A percentile compares a stretch with the other conserved stretches of the same genome.
Conservation (phyloP, 768 basidiomycete genomes). For the Boletus tomentosulus region DNA sequence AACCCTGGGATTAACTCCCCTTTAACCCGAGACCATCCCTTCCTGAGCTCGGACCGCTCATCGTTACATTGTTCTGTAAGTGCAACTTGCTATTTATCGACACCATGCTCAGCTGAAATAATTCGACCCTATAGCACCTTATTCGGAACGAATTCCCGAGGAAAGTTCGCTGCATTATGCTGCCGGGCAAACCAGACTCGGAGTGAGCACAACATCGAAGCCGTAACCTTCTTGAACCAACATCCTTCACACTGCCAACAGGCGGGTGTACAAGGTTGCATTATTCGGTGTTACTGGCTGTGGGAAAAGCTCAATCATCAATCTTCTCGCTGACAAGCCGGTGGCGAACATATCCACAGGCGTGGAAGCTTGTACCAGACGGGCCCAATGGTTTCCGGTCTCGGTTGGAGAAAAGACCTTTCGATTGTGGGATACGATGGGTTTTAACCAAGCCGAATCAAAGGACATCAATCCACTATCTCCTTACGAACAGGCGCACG, state of each 20-base stretch:
- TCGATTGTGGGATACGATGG: constrained; percentile 33
- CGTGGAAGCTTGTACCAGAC: constrained; percentile 33
- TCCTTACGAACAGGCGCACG: constrained; percentile 29
- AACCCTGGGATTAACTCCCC: not conserved
- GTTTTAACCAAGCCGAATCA: constrained; percentile 26
- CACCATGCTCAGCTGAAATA: not conserved
- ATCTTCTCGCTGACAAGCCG: constrained; percentile 23
- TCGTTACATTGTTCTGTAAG: constrained; percentile 7
- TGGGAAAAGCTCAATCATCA: constrained; percentile 31
- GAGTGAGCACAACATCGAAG: constrained; percentile 13
- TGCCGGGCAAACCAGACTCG: constrained; percentile 2
- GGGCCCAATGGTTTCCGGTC: constrained; percentile 20
- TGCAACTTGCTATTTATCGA: not conserved
- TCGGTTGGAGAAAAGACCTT: constrained; percentile 19
- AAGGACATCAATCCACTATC: constrained; percentile 12
- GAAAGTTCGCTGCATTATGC: constrained; percentile 2
- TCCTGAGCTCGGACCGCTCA: not conserved
- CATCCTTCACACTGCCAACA: constrained; percentile 1
- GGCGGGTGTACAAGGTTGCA: constrained; percentile 22
- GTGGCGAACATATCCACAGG: constrained; percentile 28
- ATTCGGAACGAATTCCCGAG: not conserved
- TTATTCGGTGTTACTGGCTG: constrained; percentile 28
- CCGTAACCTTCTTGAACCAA: not conserved
- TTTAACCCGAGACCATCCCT: not conserved
- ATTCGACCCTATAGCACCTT: not conserved